Evolutionary conservation across 257 asterid genomes (phyloP).

Genomic region (Capsicum baccatum): DNA sequence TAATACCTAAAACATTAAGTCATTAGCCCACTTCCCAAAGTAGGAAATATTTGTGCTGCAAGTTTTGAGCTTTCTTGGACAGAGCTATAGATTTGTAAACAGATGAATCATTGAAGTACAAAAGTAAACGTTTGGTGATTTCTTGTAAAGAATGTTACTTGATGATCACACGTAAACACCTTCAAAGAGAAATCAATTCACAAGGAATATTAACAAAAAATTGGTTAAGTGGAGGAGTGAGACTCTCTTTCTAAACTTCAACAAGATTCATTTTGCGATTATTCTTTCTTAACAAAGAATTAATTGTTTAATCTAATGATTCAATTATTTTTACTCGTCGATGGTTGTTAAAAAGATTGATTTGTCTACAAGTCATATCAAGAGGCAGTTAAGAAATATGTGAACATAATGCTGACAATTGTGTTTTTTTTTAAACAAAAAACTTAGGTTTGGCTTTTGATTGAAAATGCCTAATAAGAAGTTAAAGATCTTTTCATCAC

Average conservation of each 20-base stretch:
- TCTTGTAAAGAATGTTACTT: background rate
- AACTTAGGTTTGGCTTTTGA: no score
- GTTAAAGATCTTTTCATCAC: no score
- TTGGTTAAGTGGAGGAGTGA: background rate
- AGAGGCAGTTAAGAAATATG: conserved; percentile 15
- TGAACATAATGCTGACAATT: background rate
- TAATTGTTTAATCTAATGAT: no score
- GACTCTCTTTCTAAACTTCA: no score
- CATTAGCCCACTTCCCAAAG: no score
- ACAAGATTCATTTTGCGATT: no score
- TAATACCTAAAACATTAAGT: no score
- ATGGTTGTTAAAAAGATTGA: background rate
- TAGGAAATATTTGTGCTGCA: no score
- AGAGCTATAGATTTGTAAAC: background rate
- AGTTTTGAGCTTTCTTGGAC: background rate
- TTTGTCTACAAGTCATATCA: background rate
- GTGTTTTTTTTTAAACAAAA: no score
- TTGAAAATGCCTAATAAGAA: no score
- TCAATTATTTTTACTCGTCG: no score
- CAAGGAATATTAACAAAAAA: background rate
- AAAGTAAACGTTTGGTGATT: background rate
- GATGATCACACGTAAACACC: background rate
- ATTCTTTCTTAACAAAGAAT: no score
- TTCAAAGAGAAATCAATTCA: background rate
- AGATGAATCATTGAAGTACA: background rate